Percentiles rank a stretch among this genome's conserved stretches.
phyloP scores from a whole-genome alignment of 176 grass and related monocot species.

The Zea mays region Zm-B73-REFERENCE-NAM-5.0 NC_050105.1:106491001-106491500 shows the following conservation, averaged over 20 bases:
- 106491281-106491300: background rate
- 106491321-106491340: conserved; percentile 26
- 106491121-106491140: background rate
- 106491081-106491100: background rate
- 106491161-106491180: background rate
- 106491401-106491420: conserved; percentile 17
- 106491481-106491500: conserved; percentile 15
- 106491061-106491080: background rate
- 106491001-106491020: background rate
- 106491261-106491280: conserved; percentile 33
- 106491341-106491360: conserved; percentile 29
- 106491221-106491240: background rate
- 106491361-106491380: conserved; percentile 21
- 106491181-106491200: background rate
- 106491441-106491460: conserved; percentile 11
- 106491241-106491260: conserved; percentile 40
- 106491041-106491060: background rate
- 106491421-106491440: background rate
- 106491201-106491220: background rate
- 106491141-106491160: background rate
- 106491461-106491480: background rate
- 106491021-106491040: background rate
- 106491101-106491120: conserved; percentile 17
- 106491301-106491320: conserved; percentile 24
- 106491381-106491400: background rate